phyloP scores from a whole-genome alignment of 768 basidiomycete species.

The Tulasnella sp. region DNA sequence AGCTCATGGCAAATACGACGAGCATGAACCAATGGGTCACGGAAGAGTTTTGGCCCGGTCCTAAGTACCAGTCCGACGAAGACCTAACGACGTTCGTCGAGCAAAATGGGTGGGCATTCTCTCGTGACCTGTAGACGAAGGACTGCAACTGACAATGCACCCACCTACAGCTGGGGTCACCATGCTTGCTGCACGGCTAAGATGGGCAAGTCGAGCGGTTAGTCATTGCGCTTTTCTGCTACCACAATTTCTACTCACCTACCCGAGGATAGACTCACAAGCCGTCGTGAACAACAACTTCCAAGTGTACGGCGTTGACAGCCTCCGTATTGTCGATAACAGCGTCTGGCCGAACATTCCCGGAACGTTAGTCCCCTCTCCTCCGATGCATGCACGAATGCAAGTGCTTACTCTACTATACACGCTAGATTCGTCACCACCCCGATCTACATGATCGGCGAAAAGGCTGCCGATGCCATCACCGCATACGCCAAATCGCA shows the following conservation, averaged over 20 bases:
- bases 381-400: neutral
- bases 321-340: constrained; percentile 15
- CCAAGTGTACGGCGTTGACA: constrained; percentile 13
- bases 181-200: constrained; percentile 10
- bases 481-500: no score
- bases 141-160: no score
- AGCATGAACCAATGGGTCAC: neutral
- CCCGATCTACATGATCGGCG: constrained; percentile 16
- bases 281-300: constrained; percentile 17
- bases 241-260: no score
- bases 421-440: constrained; percentile 4
- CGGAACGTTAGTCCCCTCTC: neutral
- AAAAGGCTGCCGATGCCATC: constrained; percentile 17
- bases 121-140: no score
- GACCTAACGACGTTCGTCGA: no score
- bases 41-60: neutral
- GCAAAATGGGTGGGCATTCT: no score
- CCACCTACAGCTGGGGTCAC: no score
- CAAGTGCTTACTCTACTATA: neutral
- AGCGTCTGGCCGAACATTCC: constrained; percentile 16
- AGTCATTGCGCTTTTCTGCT: no score
- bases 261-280: no score
- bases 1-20: neutral
- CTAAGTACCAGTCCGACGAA: neutral
- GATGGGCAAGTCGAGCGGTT: neutral